These are phyloP conservation scores for Amanita exitialis DNA, from an alignment of 768 basidiomycete genomes.

Conservation along the genomic window DNA sequence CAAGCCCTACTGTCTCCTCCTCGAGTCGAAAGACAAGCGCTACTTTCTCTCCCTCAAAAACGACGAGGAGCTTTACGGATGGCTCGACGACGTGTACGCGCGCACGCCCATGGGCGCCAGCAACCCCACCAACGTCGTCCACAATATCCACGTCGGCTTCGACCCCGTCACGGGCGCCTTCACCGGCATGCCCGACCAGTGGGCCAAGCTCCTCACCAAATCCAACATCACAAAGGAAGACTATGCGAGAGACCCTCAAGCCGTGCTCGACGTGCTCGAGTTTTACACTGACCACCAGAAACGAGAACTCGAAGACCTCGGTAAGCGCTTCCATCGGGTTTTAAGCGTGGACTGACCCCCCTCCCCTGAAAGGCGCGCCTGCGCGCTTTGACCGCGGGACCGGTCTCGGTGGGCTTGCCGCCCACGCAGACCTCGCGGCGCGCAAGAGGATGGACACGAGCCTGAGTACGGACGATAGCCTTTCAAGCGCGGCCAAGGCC, in stretches of 20 bases:
- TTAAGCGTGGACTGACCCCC: too few species aligned
- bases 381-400: conserved; percentile 88
- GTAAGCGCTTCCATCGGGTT: conserved; percentile 17
- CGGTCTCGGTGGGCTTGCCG: conserved; percentile 68
- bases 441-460: conserved; percentile 6
- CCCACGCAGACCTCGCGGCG: conserved; percentile 9
- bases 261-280: conserved; percentile 93
- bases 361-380: conserved; percentile 41
- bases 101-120: conserved; percentile 91
- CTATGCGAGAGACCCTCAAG: conserved; percentile 94
- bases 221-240: conserved; percentile 98
- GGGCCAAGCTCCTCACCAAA: conserved; percentile 94
- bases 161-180: conserved; percentile 92
- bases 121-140: conserved; percentile 95
- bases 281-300: conserved; percentile 98
- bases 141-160: conserved; percentile 97
- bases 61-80: conserved; percentile 95
- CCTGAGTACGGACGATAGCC: conserved; percentile 3
- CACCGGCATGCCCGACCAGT: conserved; percentile 95
- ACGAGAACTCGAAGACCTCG: conserved; percentile 68
- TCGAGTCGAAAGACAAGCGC: conserved; percentile 80
- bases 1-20: conserved; percentile 86
- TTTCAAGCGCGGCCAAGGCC: conserved; percentile 2
- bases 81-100: conserved; percentile 95
- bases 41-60: conserved; percentile 78